Conservation (phyloP, 2,329 filamentous ascomycete species). For the Hysterium pulicare region DNA sequence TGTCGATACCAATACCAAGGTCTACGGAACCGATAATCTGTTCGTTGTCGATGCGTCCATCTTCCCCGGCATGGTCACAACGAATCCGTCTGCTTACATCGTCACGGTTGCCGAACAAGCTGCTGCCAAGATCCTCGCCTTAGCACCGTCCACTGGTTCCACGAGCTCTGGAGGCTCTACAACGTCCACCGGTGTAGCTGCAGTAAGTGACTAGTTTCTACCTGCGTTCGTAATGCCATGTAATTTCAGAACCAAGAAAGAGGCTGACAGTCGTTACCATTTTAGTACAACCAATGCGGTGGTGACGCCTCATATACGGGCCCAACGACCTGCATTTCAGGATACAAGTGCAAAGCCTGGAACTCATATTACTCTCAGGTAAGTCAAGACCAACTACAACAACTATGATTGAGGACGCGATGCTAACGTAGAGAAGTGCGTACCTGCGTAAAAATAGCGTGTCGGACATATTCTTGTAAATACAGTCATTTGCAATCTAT, state of each 20-base stretch:
- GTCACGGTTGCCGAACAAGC: conserved; percentile 36
- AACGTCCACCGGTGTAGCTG: not conserved
- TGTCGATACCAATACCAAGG: conserved; percentile 50
- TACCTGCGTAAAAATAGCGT: not conserved
- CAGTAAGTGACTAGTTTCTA: too few relatives aligned
- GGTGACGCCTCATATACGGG: conserved; percentile 15
- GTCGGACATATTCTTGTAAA: too few relatives aligned
- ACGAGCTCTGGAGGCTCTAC: not conserved
- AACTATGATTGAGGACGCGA: not conserved
- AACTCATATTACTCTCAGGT: conserved; percentile 3
- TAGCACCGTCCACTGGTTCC: conserved; percentile 4
- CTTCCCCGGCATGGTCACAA: conserved; percentile 42
- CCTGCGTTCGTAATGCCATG: too few relatives aligned
- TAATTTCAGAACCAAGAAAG: not conserved
- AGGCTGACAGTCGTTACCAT: not conserved
- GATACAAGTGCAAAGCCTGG: conserved; percentile 15
- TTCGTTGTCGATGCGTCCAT: conserved; percentile 48
- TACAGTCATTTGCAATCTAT: too few relatives aligned
- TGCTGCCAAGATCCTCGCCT: conserved; percentile 36
- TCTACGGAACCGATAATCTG: conserved; percentile 46
- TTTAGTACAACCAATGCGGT: conserved; percentile 19
- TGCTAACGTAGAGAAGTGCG: not conserved
- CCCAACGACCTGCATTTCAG: conserved; percentile 14
- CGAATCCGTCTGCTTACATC: conserved; percentile 39
- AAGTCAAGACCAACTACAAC: not conserved